A percentile compares a stretch with the other conserved stretches of the same genome.
Conservation (phyloP, 768 basidiomycete genomes). For the Boletus pseudo-olivaceus region DNA sequence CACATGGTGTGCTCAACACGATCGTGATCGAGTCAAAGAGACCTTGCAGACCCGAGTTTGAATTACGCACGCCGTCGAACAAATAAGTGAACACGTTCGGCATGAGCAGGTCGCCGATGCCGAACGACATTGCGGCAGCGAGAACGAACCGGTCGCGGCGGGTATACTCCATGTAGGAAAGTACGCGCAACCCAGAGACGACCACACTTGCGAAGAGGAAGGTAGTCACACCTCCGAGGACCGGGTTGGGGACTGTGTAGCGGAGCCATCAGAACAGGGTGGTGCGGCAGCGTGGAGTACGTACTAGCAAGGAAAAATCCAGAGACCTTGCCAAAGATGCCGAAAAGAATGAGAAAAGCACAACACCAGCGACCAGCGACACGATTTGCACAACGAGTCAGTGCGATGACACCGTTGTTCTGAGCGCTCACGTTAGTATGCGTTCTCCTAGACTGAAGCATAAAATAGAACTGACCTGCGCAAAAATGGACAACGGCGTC, state of each 20-base stretch:
- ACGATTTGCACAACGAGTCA: slow-evolving; percentile 82
- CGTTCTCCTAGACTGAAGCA: background rate
- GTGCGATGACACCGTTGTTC: slow-evolving; percentile 80
- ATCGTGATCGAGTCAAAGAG: slow-evolving; percentile 79
- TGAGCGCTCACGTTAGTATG: slow-evolving; percentile 21
- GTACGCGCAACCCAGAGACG: slow-evolving; percentile 66
- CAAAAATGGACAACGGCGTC: slow-evolving; percentile 75
- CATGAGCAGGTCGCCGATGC: slow-evolving; percentile 68
- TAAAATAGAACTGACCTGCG: slow-evolving; percentile 40
- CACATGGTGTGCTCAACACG: slow-evolving; percentile 77
- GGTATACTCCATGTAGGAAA: slow-evolving; percentile 56
- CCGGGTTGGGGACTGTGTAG: slow-evolving; percentile 63
- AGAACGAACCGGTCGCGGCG: slow-evolving; percentile 69
- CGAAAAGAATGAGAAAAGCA: slow-evolving; percentile 74
- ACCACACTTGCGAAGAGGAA: slow-evolving; percentile 80
- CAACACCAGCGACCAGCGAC: slow-evolving; percentile 79
- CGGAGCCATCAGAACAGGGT: background rate
- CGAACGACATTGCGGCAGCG: slow-evolving; percentile 64
- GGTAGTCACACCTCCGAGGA: slow-evolving; percentile 82
- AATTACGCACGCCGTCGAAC: slow-evolving; percentile 57
- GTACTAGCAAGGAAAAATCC: slow-evolving; percentile 77
- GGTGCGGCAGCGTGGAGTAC: slow-evolving; percentile 13
- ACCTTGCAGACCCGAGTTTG: slow-evolving; percentile 56
- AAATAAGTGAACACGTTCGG: slow-evolving; percentile 63
- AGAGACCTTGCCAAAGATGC: slow-evolving; percentile 76